Percentiles rank a stretch among this genome's conserved stretches.
These are phyloP conservation scores for Fusarium oligoseptatum DNA, from an alignment of 2,329 filamentous ascomycete species.

Conservation along the genomic window DNA sequence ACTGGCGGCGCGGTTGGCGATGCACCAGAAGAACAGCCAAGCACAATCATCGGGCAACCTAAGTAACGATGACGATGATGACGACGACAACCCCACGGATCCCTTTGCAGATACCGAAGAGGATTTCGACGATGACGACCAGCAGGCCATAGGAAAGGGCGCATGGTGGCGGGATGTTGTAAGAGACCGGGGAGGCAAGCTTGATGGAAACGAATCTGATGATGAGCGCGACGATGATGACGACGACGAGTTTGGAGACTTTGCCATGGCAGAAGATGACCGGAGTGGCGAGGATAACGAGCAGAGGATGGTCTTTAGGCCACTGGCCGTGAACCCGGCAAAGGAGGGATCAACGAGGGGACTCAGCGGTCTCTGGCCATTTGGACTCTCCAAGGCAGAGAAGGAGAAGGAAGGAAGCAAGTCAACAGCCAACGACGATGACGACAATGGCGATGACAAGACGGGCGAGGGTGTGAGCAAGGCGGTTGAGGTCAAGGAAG, in stretches of 20 bases:
- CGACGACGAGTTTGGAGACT: conserved; percentile 77
- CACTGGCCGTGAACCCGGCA: conserved; percentile 66
- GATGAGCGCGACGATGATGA: conserved; percentile 68
- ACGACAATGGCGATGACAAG: conserved; percentile 47
- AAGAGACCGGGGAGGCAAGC: conserved; percentile 55
- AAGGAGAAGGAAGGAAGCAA: conserved; percentile 46
- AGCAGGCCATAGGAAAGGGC: conserved; percentile 53
- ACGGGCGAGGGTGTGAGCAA: conserved; percentile 49
- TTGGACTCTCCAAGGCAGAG: conserved; percentile 59
- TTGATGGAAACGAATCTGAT: conserved; percentile 61
- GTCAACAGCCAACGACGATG: conserved; percentile 40
- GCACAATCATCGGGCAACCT: conserved; percentile 61
- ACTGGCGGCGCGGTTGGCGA: conserved; percentile 87
- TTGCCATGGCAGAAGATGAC: conserved; percentile 72
- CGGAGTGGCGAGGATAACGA: conserved; percentile 47
- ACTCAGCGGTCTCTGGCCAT: conserved; percentile 71
- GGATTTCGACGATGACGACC: conserved; percentile 64
- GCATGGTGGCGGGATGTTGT: conserved; percentile 65
- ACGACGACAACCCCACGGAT: conserved; percentile 55
- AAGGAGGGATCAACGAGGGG: conserved; percentile 53
- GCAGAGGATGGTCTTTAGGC: conserved; percentile 65
- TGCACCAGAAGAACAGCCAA: conserved; percentile 75
- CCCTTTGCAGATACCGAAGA: conserved; percentile 67
- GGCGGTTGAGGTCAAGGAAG: conserved; percentile 67
- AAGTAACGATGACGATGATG: conserved; percentile 54